Evolutionary conservation across 2,329 filamentous ascomycete species (phyloP), one percentile per base, ranked within the genome.

Genomic region (Arachnomyces sp.): DNA sequence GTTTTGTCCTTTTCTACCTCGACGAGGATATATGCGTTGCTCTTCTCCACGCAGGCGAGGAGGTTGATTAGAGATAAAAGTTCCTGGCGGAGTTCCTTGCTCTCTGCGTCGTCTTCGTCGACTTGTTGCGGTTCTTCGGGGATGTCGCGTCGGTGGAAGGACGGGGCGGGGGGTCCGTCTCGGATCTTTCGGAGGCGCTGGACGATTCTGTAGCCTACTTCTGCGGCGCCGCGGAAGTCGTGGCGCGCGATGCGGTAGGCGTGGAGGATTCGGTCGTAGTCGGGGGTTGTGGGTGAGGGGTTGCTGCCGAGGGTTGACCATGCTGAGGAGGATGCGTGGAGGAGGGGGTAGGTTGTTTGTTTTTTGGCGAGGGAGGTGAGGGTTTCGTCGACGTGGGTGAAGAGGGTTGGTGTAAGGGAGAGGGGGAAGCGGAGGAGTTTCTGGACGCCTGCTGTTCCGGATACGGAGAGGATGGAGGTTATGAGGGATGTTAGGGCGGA

Each of bases 41-140:
- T 79, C 43, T 80, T 71, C 36, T 84, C 79, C 31, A 95, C 87
- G 48, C 87, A 94, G 49, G 84, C 86, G 45, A 98, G 71, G 1
- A 87, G 82, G 59, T 98, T 98, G 67, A 98, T 94, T 33, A 98
- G 75, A 45, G 88, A 74, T n/a, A 96, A 68, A 53, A 94, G 92
- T 54, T 86, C 82, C 50, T 84, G 77, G 34, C 65, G 55, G 34
- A 79, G 56, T 29, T 70, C 71, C 43, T 74, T 72, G 45, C 75
- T 74, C 34, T 72, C 67, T 1, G 68, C 65, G 43, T 67, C 65
- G 28, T 61, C 59, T 45, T 65, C 58, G 35, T 59, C 61, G 9
- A 59, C 54, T 4, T 55, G 52, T 14, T 49, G 45, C 8, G 29
- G 2, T 28, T 43, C 58, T 49, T 56, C 65, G 51, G 45, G 61